A percentile compares a stretch with the other conserved stretches of the same genome.
Evolutionary conservation across 225 moss, liverwort and hornwort species (phyloP).

Genomic region (Thuidium tamariscinum): DNA sequence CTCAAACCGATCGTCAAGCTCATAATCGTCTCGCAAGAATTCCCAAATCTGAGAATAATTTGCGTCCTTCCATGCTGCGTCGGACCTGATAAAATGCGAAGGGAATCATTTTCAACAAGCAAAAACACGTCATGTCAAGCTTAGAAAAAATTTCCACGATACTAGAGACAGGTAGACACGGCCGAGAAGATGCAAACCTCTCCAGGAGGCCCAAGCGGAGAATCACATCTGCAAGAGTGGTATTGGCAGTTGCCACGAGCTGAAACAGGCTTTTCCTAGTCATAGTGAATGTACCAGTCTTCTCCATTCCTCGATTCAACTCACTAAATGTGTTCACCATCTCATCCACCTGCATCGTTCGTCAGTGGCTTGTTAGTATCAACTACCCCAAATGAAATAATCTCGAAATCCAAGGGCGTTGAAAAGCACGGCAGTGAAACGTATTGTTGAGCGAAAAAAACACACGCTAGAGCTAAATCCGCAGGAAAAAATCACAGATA

Average conservation of each 20-base stretch:
- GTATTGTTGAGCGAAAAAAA: neutral
- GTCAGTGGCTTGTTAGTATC: neutral
- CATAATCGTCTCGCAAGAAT: conserved; percentile 91
- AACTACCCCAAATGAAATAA: neutral
- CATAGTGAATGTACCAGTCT: conserved; percentile 95
- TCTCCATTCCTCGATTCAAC: conserved; percentile 87
- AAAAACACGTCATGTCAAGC: neutral
- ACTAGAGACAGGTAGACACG: neutral
- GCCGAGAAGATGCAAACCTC: conserved; percentile 24
- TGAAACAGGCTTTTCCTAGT: conserved; percentile 88
- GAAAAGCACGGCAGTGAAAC: neutral
- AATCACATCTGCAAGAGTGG: conserved; percentile 91
- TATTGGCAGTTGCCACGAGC: conserved; percentile 84
- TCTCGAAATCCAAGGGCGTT: neutral
- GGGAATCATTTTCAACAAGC: neutral
- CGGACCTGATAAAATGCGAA: conserved; percentile 44
- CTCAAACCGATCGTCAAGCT: conserved; percentile 94
- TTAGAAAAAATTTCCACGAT: neutral
- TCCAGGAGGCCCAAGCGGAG: conserved; percentile 80
- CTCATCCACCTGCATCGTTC: conserved; percentile 68
- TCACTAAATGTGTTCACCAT: conserved; percentile 96
- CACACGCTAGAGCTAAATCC: neutral
- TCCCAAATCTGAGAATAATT: conserved; percentile 98
- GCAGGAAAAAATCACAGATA: neutral
- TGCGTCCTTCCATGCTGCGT: conserved; percentile 97